Evolutionary conservation across 2,329 filamentous ascomycete genomes (phyloP), one percentile per base, ranked within the genome.

Genomic region (Penicillium sp.): DNA sequence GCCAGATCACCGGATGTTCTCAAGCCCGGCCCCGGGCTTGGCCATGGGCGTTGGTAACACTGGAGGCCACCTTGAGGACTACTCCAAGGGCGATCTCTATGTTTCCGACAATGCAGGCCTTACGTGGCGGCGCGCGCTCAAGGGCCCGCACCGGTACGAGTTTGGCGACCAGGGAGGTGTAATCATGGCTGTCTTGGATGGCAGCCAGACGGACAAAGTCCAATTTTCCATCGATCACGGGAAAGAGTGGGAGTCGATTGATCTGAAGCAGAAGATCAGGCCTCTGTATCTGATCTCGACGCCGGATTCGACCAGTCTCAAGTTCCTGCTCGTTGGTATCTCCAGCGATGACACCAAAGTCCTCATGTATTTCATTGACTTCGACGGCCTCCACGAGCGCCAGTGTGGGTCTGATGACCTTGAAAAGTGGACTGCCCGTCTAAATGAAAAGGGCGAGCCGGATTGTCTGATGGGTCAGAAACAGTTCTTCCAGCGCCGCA

Each of bases 401-500:
- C 90, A 90, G 58, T 99, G 95, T 77, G 83, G 82, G 53, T 82
- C 88, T 40, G 80, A 85, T 37, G 78, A 81, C 33, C 89, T 97
- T 75, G 92, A 97, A 70, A 84, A 88, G 53, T 99, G 94, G 94
- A 86, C 86, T 63, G 94, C 94, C 25, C 87, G 93, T 17, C 82
- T 90, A 38, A 89, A 96, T 70, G 84, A 89, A 31, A 84, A 96
- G 23, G 89, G 89, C 33, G 84, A 96, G 51, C 84, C 93, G 2
- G 90, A 87, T 50, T 99, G 94, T 73, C 81, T 99, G 64, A 97
- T 99, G 93, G 94, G 94, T 21, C 93, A 96, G 73, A 96, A 88
- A 69, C 93, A 97, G 72, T 91, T 85, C 61, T 99, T 89, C 75
- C 84, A 81, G 54, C 86, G 94, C 62, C 87, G 94, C 67, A 97